phyloP scores from a whole-genome alignment of 257 asterid species.

The Penstemon davidsonii region DNA sequence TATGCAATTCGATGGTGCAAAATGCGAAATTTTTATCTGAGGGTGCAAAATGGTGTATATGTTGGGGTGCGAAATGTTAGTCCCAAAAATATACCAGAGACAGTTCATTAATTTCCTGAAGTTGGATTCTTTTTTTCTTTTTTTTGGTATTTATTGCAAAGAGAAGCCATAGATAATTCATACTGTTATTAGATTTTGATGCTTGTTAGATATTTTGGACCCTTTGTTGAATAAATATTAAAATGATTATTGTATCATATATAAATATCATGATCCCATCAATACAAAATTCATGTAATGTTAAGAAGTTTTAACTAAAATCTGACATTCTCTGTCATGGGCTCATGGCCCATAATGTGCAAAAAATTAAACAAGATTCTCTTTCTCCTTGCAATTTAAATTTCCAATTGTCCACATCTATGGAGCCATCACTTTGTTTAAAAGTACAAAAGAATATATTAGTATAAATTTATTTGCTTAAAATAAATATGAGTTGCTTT shows the following conservation, averaged over 20 bases:
- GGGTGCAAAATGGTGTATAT: too few relatives aligned
- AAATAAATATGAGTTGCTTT: background rate
- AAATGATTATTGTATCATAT: slow-evolving; percentile 23
- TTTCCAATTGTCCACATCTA: slow-evolving; percentile 34
- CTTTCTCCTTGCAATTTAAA: slow-evolving; percentile 32
- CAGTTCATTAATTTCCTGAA: too few relatives aligned
- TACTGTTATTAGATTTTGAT: slow-evolving; percentile 10
- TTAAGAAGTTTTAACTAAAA: slow-evolving; percentile 42
- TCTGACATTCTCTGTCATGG: slow-evolving; percentile 52
- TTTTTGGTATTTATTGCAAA: background rate
- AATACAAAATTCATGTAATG: slow-evolving; percentile 49
- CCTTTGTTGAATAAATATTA: slow-evolving; percentile 3
- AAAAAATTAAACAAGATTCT: slow-evolving; percentile 36
- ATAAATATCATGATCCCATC: slow-evolving; percentile 19
- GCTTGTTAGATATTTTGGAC: slow-evolving; percentile 12
- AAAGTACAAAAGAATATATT: slow-evolving; percentile 4
- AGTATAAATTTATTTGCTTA: background rate
- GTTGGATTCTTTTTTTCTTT: slow-evolving; percentile 6
- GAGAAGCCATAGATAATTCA: slow-evolving; percentile 26
- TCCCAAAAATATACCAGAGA: too few relatives aligned
- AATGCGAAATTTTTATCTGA: too few relatives aligned
- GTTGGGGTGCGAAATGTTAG: too few relatives aligned
- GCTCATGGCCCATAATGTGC: slow-evolving; percentile 49
- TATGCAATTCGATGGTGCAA: too few relatives aligned
- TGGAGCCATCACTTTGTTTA: slow-evolving; percentile 26